Evolutionary conservation across 1,139 yeast genomes (phyloP).

Genomic region (Lodderomyces jiufengensis): DNA sequence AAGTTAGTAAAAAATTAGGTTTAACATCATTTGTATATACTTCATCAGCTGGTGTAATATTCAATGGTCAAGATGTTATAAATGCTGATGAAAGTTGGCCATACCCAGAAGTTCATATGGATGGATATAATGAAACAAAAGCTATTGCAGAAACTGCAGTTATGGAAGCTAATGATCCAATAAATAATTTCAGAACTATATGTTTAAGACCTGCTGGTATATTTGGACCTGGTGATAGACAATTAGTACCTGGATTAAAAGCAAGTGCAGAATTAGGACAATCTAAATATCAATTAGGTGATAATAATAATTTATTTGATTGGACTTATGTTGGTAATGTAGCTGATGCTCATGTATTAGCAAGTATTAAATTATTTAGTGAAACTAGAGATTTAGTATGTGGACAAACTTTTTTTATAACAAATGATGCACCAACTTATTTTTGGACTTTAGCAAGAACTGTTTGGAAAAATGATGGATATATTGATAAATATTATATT

Average conservation of each 20-base stretch:
- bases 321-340: slow-evolving; percentile 99
- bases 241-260: slow-evolving; percentile 88
- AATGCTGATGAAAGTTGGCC: slow-evolving; percentile 97
- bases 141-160: slow-evolving; percentile 88
- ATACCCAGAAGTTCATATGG: slow-evolving; percentile 89
- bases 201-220: slow-evolving; percentile 97
- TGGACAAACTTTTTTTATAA: slow-evolving; percentile 86
- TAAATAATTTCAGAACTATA: slow-evolving; percentile 61
- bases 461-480: slow-evolving; percentile 96
- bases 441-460: slow-evolving; percentile 97
- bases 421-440: slow-evolving; percentile 92
- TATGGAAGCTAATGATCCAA: slow-evolving; percentile 57
- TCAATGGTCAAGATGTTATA: slow-evolving; percentile 84
- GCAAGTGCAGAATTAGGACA: slow-evolving; percentile 82
- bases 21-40: slow-evolving; percentile 84
- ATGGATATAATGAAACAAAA: slow-evolving; percentile 93
- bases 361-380: slow-evolving; percentile 69
- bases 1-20: slow-evolving; percentile 52
- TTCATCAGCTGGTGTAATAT: slow-evolving; percentile 95
- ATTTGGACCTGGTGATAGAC: slow-evolving; percentile 98
- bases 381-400: slow-evolving; percentile 48
- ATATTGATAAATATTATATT: slow-evolving; percentile 64
- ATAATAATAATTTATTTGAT: slow-evolving; percentile 88
- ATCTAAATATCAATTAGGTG: slow-evolving; percentile 89
- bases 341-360: slow-evolving; percentile 93